Percentiles rank a stretch among this genome's conserved stretches.
Conservation (phyloP, 306 rosid genomes). For the peach (Prunus persica) region DNA sequence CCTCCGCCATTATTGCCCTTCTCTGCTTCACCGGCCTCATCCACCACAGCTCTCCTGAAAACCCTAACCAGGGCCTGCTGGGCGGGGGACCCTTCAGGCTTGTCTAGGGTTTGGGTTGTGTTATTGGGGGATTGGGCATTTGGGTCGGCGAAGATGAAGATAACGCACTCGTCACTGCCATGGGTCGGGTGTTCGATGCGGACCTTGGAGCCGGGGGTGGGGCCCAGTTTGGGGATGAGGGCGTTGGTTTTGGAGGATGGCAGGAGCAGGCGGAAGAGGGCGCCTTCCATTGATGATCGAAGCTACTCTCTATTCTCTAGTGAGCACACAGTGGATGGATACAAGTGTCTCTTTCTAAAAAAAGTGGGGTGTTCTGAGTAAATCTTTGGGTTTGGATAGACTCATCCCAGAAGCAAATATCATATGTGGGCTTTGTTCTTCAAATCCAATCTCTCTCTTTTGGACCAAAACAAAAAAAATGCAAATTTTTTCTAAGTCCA, state of each 20-base stretch:
- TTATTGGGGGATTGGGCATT: constrained; percentile 15
- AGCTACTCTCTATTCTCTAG: background rate
- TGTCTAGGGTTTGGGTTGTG: constrained; percentile 19
- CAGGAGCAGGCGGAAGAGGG: constrained; percentile 54
- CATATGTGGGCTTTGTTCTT: background rate
- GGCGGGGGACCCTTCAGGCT: constrained; percentile 39
- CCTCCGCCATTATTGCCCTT: constrained; percentile 19
- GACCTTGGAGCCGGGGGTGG: constrained; percentile 44
- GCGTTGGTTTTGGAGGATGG: constrained; percentile 43
- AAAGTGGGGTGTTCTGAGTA: background rate
- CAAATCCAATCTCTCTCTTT: background rate
- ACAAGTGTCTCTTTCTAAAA: too few relatives aligned
- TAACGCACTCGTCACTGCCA: constrained; percentile 49
- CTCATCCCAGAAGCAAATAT: background rate
- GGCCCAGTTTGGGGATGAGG: constrained; percentile 27
- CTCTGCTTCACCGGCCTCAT: constrained; percentile 18
- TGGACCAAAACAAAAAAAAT: background rate
- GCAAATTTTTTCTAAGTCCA: background rate
- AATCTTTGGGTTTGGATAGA: background rate
- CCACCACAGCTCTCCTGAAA: constrained; percentile 47
- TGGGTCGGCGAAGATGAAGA: constrained; percentile 30
- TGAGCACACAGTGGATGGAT: background rate
- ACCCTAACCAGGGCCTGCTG: constrained; percentile 60
- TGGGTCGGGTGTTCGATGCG: constrained; percentile 35
- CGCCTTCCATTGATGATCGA: background rate